Percentiles rank a stretch among this genome's conserved stretches.
Evolutionary conservation across 345 rosid genomes (phyloP).

Genomic region (Moringa oleifera): DNA sequence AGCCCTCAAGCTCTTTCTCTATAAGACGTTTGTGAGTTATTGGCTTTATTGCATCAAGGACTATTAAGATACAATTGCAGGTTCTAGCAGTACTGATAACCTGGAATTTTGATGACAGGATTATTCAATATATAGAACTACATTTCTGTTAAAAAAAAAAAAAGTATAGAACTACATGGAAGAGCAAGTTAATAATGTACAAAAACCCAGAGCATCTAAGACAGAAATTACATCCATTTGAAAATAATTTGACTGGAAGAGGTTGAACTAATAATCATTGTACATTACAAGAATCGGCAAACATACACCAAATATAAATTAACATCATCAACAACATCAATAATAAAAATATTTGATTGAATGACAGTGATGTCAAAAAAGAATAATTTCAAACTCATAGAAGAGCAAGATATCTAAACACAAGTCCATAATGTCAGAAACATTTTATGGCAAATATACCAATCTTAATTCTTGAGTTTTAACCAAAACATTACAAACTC

Average conservation of each 20-base stretch:
- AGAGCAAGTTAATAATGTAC: background rate
- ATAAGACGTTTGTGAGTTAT: constrained; percentile 98
- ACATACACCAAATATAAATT: background rate
- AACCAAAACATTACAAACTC: background rate
- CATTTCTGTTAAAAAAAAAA: too few relatives aligned
- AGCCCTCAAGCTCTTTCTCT: constrained; percentile 98
- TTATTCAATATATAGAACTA: background rate
- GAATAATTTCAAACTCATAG: background rate
- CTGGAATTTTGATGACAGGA: constrained; percentile 32
- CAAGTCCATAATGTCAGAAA: background rate
- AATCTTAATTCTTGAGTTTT: background rate
- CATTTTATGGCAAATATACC: background rate
- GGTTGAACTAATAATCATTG: background rate
- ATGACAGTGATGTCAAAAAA: background rate
- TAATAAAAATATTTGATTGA: too few relatives aligned
- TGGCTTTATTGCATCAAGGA: constrained; percentile 97
- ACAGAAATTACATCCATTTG: background rate
- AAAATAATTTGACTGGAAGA: background rate
- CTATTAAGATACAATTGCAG: constrained; percentile 87
- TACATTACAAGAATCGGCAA: too few relatives aligned
- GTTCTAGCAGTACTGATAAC: constrained; percentile 98
- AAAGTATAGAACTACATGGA: background rate
- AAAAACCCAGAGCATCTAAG: constrained; percentile 4
- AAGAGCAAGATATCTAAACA: too few relatives aligned
- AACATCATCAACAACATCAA: background rate